phyloP scores from a whole-genome alignment of 192 early-diverging fungal genomes.

The Mortierella claussenii region DNA sequence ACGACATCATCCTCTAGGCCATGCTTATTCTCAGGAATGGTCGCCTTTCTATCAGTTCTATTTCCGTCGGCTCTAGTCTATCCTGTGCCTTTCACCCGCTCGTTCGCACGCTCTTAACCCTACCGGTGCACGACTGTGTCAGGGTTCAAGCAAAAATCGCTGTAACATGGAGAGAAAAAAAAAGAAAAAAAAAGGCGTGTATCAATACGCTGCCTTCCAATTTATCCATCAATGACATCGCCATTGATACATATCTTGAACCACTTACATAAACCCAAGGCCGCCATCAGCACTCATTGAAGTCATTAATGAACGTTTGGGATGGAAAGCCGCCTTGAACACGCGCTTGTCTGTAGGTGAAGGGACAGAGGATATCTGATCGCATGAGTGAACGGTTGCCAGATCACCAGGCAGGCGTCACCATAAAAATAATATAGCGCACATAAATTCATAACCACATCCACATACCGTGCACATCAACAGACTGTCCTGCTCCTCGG shows the following conservation, averaged over 20 bases:
- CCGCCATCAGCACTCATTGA: conserved; percentile 40
- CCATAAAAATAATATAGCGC: background rate
- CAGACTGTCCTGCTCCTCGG: conserved; percentile 39
- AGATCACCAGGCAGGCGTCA: background rate
- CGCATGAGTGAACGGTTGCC: background rate
- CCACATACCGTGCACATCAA: conserved; percentile 28
- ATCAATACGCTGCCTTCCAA: no score
- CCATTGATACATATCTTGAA: no score
- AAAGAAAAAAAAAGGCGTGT: background rate
- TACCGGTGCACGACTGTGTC: conserved; percentile 26
- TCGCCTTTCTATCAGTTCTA: no score
- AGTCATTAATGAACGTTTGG: conserved; percentile 24
- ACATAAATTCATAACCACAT: background rate
- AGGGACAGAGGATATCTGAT: no score
- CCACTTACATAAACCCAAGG: conserved; percentile 39
- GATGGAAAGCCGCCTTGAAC: conserved; percentile 44
- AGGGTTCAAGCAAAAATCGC: conserved; percentile 28
- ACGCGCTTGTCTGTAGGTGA: conserved; percentile 32
- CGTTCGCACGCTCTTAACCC: no score
- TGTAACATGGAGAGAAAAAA: background rate
- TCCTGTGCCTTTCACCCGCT: no score
- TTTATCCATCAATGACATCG: no score
- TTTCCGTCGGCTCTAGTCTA: no score
- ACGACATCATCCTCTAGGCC: no score
- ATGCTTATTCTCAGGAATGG: no score